Evolutionary conservation across 441 rosid genomes (phyloP).

Genomic region (Eruca vesicaria): DNA sequence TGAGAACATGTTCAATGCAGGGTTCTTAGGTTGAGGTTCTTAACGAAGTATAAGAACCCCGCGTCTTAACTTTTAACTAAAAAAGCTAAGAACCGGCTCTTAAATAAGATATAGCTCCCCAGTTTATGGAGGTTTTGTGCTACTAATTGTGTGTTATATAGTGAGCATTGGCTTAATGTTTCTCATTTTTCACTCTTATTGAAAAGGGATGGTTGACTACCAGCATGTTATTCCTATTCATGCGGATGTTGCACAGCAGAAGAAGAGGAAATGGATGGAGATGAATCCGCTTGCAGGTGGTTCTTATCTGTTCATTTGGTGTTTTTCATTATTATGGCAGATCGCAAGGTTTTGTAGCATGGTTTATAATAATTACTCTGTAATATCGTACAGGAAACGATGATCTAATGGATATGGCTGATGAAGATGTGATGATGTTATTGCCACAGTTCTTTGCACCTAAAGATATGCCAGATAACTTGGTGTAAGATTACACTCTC

Average conservation of each 20-base stretch:
- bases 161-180: slow-evolving; percentile 1
- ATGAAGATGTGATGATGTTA: slow-evolving; percentile 80
- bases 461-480: slow-evolving; percentile 73
- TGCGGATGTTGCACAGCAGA: slow-evolving; percentile 65
- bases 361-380: not conserved
- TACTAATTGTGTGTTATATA: not conserved
- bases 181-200: not conserved
- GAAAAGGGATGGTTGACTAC: slow-evolving; percentile 91
- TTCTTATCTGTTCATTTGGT: slow-evolving; percentile 5
- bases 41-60: too few species aligned
- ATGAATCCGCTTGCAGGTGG: slow-evolving; percentile 54
- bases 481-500: slow-evolving; percentile 59
- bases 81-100: too few species aligned
- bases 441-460: slow-evolving; percentile 82
- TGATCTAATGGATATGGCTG: slow-evolving; percentile 69
- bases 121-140: not conserved
- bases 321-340: not conserved
- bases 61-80: too few species aligned
- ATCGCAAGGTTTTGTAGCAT: not conserved
- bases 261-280: slow-evolving; percentile 69
- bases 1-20: too few species aligned
- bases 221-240: slow-evolving; percentile 95
- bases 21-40: too few species aligned
- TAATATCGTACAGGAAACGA: slow-evolving; percentile 42
- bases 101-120: too few species aligned